Base-by-base conservation (phyloP, 768 basidiomycete species). In the Coprinopsis marcescibilis region DNA sequence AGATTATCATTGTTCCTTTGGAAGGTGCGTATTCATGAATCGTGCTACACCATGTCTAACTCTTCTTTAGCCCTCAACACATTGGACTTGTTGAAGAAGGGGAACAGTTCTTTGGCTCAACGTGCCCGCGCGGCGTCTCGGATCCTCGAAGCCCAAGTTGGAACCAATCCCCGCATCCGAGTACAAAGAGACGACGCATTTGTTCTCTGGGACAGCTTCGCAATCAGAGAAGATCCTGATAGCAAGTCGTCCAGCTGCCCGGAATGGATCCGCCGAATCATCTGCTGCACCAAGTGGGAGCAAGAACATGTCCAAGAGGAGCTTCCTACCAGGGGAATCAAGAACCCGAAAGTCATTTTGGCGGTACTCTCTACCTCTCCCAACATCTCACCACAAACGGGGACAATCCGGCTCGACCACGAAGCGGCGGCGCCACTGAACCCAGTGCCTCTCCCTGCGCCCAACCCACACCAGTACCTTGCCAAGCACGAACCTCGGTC, bases 1-100 rank as follows among this genome's bases (percentile, higher is more conserved):
- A 93, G 63, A 65, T 91, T 25, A 57, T 96, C 41, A 79, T 96
- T 39, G 71, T 92, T 36, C 92, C 93, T 4, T 78, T 93, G 21
- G 92, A 96, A 78, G 90, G 92, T 92, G 52, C 42, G 76, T 68
- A 29, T 25, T 24, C 4, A 33, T 15, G 19, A n/a, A 14, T 24
- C 27, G 26, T 45, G 15, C 36, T 49, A 17, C 46, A 29, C 21
- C 21, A 8, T 15, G 25, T 26, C 32, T 49, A 10, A 33, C 15
- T 42, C 40, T 15, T 34, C 8, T 0, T 15, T 61, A 95, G 92
- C 86, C 7, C 74, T 96, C 21, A 94, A 92, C 57, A 94, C 92
- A 0, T 75, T 96, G 2, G 93, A 96, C 60, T 68, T 94, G 1
- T 77, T 95, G 58, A 96, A 96, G 76, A 96, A 95, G 60, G 92